Evolutionary conservation across 768 basidiomycete species (phyloP).

Genomic region (Collybia sp.): DNA sequence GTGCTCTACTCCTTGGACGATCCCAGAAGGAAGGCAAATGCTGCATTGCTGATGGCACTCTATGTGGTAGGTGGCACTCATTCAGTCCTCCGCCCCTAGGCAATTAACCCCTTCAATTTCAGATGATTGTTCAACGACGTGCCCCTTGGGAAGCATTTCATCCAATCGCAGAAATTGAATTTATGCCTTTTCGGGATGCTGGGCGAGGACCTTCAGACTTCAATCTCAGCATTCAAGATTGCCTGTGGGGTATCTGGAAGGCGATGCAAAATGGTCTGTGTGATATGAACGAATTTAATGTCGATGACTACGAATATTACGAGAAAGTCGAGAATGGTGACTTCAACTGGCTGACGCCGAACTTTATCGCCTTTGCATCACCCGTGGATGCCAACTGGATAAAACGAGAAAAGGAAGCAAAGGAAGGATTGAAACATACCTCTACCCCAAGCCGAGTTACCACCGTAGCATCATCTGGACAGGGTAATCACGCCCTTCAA

Average conservation of each 20-base stretch:
- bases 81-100: conserved; percentile 2
- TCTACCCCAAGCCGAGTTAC: conserved; percentile 13
- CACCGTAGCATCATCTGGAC: conserved; percentile 23
- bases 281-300: conserved; percentile 91
- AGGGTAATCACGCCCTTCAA: conserved; percentile 56
- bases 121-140: conserved; percentile 92
- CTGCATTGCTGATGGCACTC: conserved; percentile 89
- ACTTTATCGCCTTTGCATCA: conserved; percentile 92
- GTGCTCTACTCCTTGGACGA: conserved; percentile 88
- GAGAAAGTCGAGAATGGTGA: conserved; percentile 96
- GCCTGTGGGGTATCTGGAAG: conserved; percentile 85
- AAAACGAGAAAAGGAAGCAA: conserved; percentile 67
- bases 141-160: conserved; percentile 95
- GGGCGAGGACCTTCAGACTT: conserved; percentile 91
- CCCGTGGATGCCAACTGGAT: conserved; percentile 81
- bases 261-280: conserved; percentile 88
- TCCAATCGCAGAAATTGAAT: conserved; percentile 87
- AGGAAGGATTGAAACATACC: conserved; percentile 31
- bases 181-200: conserved; percentile 95
- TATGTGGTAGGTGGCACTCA: conserved; percentile 66
- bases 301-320: conserved; percentile 90
- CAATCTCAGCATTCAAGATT: conserved; percentile 90
- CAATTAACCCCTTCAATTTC: conserved; percentile 7
- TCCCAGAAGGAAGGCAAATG: conserved; percentile 86
- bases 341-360: conserved; percentile 93